These are phyloP conservation scores for Scutellaria baicalensis DNA, from an alignment of 257 asterid species.

Conservation along the genomic window DNA sequence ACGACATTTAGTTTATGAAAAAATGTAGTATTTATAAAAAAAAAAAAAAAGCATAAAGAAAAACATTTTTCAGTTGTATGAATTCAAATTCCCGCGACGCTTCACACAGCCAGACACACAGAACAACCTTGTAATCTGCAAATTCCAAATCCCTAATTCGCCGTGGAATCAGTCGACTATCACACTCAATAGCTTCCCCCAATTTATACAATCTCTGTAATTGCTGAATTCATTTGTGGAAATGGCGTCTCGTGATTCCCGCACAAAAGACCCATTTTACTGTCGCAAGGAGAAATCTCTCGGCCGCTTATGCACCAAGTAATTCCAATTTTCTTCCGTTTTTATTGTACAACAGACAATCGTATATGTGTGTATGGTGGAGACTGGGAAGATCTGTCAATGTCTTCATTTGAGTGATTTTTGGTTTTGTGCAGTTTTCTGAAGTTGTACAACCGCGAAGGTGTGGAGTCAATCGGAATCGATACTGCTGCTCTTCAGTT, in stretches of 20 bases:
- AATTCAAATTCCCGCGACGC: constrained; percentile 34
- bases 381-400: neutral
- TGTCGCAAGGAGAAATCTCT: constrained; percentile 56
- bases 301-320: constrained; percentile 56
- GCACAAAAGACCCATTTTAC: constrained; percentile 29
- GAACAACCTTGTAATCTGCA: neutral
- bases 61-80: constrained; percentile 15
- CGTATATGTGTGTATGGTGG: neutral
- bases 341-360: neutral
- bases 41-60: neutral
- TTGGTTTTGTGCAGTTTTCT: constrained; percentile 40
- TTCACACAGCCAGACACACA: neutral
- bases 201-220: neutral
- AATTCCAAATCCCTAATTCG: constrained; percentile 12
- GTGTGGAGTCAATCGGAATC: constrained; percentile 48
- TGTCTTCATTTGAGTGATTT: neutral
- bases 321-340: neutral
- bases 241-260: constrained; percentile 35
- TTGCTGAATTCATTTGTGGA: neutral
- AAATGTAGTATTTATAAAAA: too few relatives aligned
- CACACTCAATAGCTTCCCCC: neutral
- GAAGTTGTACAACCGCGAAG: constrained; percentile 48
- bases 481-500: constrained; percentile 51
- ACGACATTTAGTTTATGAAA: too few relatives aligned
- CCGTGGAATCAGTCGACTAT: neutral